phyloP scores from a whole-genome alignment of 805 yeast species.

The Metschnikowia similis region DNA sequence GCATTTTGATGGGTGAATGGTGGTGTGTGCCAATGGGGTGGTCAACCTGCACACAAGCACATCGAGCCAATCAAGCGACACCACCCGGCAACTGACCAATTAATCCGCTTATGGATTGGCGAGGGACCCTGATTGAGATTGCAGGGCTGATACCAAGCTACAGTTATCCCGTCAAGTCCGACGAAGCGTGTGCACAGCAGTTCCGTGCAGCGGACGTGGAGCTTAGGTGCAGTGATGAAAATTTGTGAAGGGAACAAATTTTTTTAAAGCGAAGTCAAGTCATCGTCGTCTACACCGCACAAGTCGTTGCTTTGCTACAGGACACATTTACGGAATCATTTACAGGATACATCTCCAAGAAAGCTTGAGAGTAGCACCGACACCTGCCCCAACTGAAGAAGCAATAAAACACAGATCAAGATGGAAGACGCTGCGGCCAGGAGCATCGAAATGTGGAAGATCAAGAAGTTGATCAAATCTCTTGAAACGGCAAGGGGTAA shows the following conservation, averaged over 20 bases:
- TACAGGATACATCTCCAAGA: too few relatives aligned
- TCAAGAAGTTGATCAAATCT: slow-evolving; percentile 86
- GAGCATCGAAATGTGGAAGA: slow-evolving; percentile 98
- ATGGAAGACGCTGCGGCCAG: slow-evolving; percentile 61
- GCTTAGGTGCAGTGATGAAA: slow-evolving; percentile 5
- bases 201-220: not conserved
- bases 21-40: too few relatives aligned
- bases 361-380: not conserved
- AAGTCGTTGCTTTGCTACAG: not conserved
- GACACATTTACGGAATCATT: not conserved
- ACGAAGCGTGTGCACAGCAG: not conserved
- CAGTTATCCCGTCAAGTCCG: not conserved
- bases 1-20: too few relatives aligned
- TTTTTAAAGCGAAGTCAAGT: slow-evolving; percentile 1
- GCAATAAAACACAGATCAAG: not conserved
- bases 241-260: slow-evolving; percentile 3
- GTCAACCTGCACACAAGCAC: not conserved
- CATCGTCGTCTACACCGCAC: slow-evolving; percentile 1
- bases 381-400: not conserved
- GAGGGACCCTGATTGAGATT: too few relatives aligned
- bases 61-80: not conserved
- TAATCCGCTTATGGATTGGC: too few relatives aligned
- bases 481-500: slow-evolving; percentile 93
- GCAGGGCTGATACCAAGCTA: not conserved
- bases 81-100: too few relatives aligned